Conservation (phyloP, 169 alveolate genomes). For the Plasmodium malariae region DNA sequence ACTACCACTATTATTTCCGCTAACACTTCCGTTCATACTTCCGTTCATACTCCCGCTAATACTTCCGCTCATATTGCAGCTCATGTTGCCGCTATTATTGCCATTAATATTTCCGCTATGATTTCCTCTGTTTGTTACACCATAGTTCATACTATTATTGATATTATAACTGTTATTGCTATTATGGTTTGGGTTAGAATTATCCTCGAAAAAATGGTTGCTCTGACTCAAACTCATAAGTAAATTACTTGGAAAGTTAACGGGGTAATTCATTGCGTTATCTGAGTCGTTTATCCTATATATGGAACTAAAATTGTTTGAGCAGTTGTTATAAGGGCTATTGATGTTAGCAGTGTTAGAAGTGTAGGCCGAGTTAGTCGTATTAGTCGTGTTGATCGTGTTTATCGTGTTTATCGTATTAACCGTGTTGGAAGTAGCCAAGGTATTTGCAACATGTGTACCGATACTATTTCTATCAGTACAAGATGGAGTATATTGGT, state of each 20-base stretch:
- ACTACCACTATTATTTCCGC: not conserved
- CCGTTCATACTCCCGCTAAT: not conserved
- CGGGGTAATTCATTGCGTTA: not conserved
- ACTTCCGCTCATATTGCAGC: not conserved
- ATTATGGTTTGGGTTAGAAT: slow-evolving; percentile 13
- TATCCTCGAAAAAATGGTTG: slow-evolving; percentile 3
- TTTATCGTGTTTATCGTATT: not conserved
- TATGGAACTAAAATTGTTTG: slow-evolving; percentile 1
- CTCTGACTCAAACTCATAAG: slow-evolving; percentile 13
- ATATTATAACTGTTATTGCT: not conserved
- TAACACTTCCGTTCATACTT: too few relatives aligned
- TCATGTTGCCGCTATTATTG: not conserved
- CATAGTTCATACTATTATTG: not conserved
- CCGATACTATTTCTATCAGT: slow-evolving; percentile 1
- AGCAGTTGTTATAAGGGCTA: not conserved
- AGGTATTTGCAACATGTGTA: not conserved
- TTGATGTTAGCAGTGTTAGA: not conserved
- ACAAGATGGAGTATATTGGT: slow-evolving; percentile 4
- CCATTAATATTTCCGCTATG: not conserved
- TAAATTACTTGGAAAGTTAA: slow-evolving; percentile 22
- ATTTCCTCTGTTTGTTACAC: not conserved
- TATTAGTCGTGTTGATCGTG: not conserved
- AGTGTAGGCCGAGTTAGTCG: not conserved
- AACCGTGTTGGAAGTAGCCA: not conserved
- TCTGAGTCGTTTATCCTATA: slow-evolving; percentile 12